Conservation (phyloP, 2,329 filamentous ascomycete genomes). For the Dothideomycetidae sp. region DNA sequence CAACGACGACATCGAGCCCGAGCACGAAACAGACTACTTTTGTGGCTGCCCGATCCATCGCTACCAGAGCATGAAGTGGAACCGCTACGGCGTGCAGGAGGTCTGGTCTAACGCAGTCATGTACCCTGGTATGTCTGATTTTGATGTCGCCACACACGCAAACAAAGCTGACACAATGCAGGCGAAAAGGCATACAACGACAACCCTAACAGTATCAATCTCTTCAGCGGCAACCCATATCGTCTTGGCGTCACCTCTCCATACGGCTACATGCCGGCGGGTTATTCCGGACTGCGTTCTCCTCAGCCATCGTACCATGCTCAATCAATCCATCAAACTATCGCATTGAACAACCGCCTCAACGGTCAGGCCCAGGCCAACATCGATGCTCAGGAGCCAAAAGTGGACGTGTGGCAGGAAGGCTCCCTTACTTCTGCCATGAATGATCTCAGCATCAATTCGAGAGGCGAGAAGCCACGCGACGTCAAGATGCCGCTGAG, state of each 20-base stretch:
- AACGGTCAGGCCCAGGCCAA: slow-evolving; percentile 24
- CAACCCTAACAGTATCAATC: slow-evolving; percentile 9
- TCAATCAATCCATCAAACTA: slow-evolving; percentile 24
- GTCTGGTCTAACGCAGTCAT: slow-evolving; percentile 34
- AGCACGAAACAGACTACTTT: slow-evolving; percentile 29
- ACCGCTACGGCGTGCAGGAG: slow-evolving; percentile 26
- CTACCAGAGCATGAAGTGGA: slow-evolving; percentile 25
- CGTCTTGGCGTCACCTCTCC: slow-evolving; percentile 21
- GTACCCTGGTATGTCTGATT: slow-evolving; percentile 29
- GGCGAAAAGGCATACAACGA: slow-evolving; percentile 24
- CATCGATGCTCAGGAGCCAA: slow-evolving; percentile 25
- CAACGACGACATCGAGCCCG: slow-evolving; percentile 35
- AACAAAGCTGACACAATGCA: slow-evolving; percentile 1
- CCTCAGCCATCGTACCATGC: slow-evolving; percentile 23
- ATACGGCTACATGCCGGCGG: slow-evolving; percentile 20
- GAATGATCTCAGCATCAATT: slow-evolving; percentile 9
- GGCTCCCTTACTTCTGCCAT: slow-evolving; percentile 20
- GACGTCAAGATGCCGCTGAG: neutral
- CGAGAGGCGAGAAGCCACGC: neutral
- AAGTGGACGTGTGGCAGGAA: slow-evolving; percentile 26
- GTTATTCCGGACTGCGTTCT: slow-evolving; percentile 14
- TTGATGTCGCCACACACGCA: slow-evolving; percentile 15
- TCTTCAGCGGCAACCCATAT: slow-evolving; percentile 27
- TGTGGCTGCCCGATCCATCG: slow-evolving; percentile 30
- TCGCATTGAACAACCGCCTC: slow-evolving; percentile 23